Evolutionary conservation across 306 rosid species (phyloP).

Genomic region (Chamaecrista fasciculata): DNA sequence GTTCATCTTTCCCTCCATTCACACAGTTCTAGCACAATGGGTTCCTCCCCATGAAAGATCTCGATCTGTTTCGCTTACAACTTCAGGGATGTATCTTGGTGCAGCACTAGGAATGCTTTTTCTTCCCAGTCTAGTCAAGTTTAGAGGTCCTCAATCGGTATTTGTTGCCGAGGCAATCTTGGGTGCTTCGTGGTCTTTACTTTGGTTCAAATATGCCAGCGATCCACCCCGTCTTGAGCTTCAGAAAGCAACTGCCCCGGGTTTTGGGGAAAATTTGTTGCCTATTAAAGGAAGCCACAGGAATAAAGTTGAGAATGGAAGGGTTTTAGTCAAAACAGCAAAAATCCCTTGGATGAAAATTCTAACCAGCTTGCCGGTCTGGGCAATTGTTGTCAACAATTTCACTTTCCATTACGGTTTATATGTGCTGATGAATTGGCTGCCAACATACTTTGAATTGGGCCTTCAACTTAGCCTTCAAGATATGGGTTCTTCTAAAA

Average conservation of each 20-base stretch:
- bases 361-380: constrained; percentile 74
- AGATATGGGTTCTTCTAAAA: constrained; percentile 99
- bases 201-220: constrained; percentile 76
- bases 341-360: constrained; percentile 85
- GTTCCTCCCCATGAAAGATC: constrained; percentile 98
- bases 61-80: constrained; percentile 89
- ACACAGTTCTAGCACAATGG: constrained; percentile 97
- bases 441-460: constrained; percentile 89
- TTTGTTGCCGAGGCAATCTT: constrained; percentile 74
- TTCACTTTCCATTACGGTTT: constrained; percentile 95
- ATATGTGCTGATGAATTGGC: constrained; percentile 96
- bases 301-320: constrained; percentile 52
- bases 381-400: constrained; percentile 97
- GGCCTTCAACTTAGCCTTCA: constrained; percentile 96
- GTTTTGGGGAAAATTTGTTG: constrained; percentile 66
- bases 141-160: constrained; percentile 81
- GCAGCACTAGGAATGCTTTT: constrained; percentile 89
- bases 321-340: constrained; percentile 28
- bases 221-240: constrained; percentile 76
- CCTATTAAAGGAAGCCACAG: constrained; percentile 59
- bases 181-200: constrained; percentile 77
- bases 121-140: constrained; percentile 79
- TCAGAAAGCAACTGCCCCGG: constrained; percentile 81
- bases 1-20: constrained; percentile 91
- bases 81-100: constrained; percentile 94